A percentile compares a stretch with the other conserved stretches of the same genome.
These are phyloP conservation scores for Fusarium acutatum DNA, from an alignment of 2,329 filamentous ascomycete species.

Conservation along the genomic window DNA sequence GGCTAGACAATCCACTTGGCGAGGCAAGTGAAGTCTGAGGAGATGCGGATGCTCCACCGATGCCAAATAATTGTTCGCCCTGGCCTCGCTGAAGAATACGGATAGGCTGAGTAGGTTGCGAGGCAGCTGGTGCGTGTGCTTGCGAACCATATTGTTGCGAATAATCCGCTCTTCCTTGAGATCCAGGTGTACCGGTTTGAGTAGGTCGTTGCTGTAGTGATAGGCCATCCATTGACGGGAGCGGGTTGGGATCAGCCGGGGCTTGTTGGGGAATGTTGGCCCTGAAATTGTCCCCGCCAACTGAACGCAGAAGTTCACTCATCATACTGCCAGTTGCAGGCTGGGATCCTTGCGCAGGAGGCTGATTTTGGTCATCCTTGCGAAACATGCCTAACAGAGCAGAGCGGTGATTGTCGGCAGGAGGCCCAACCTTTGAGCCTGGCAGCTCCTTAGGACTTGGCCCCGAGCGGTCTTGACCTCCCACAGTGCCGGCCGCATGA, in stretches of 20 bases:
- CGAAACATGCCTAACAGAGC: slow-evolving; percentile 65
- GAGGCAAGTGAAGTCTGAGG: slow-evolving; percentile 38
- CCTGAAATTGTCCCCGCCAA: slow-evolving; percentile 9
- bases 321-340: slow-evolving; percentile 29
- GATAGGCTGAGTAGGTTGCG: slow-evolving; percentile 37
- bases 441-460: slow-evolving; percentile 42
- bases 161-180: slow-evolving; percentile 27
- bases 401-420: slow-evolving; percentile 53
- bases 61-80: slow-evolving; percentile 33
- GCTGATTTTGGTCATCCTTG: slow-evolving; percentile 41
- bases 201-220: slow-evolving; percentile 25
- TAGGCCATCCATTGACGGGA: slow-evolving; percentile 33
- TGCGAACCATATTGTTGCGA: slow-evolving; percentile 26
- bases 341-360: slow-evolving; percentile 11
- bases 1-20: slow-evolving; percentile 26
- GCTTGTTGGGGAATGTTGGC: slow-evolving; percentile 22
- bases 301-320: slow-evolving; percentile 32
- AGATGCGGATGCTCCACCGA: slow-evolving; percentile 19
- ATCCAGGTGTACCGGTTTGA: slow-evolving; percentile 20
- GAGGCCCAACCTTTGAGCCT: slow-evolving; percentile 37
- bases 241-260: slow-evolving; percentile 22
- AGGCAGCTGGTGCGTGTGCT: neutral
- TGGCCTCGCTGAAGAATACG: slow-evolving; percentile 51
- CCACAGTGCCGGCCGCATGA: slow-evolving; percentile 4
- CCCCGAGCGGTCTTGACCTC: slow-evolving; percentile 23